A percentile compares a stretch with the other conserved stretches of the same genome.
Evolutionary conservation across 495 filamentous ascomycete genomes (phyloP).

Genomic region (Lineolata rhizophorae): DNA sequence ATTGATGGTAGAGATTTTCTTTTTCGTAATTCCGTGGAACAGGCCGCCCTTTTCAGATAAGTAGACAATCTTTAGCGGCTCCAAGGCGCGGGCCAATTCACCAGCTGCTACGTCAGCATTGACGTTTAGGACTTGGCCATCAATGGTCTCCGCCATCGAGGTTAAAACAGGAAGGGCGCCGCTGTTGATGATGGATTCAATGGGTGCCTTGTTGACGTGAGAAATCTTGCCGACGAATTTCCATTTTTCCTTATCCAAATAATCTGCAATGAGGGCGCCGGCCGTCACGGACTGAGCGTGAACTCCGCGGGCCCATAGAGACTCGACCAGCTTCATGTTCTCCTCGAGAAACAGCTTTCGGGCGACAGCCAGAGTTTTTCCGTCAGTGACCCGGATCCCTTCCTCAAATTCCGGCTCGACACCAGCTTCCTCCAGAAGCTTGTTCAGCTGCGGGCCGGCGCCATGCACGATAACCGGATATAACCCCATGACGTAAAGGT

Average conservation of each 20-base stretch:
- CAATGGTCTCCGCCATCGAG: constrained; percentile 85
- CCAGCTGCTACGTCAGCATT: constrained; percentile 95
- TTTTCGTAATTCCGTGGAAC: constrained; percentile 77
- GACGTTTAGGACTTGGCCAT: constrained; percentile 91
- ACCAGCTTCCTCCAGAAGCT: constrained; percentile 71
- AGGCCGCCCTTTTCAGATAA: constrained; percentile 93
- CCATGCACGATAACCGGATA: constrained; percentile 95
- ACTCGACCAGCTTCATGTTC: constrained; percentile 87
- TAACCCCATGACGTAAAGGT: constrained; percentile 87
- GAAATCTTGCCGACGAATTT: constrained; percentile 91
- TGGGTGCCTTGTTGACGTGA: constrained; percentile 72
- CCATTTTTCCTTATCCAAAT: constrained; percentile 86
- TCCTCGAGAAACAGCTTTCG: constrained; percentile 85
- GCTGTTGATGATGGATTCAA: constrained; percentile 78
- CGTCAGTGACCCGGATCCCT: constrained; percentile 88
- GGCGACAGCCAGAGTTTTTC: constrained; percentile 79
- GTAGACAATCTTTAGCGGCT: constrained; percentile 96
- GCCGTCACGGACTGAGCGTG: constrained; percentile 79
- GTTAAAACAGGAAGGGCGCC: constrained; percentile 88
- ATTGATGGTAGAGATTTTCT: constrained; percentile 96
- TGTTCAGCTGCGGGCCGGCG: constrained; percentile 90
- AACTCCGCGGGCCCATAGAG: constrained; percentile 76
- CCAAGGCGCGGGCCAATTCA: constrained; percentile 69
- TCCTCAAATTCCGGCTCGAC: constrained; percentile 94
- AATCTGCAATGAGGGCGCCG: constrained; percentile 87